Percentiles rank a stretch among this genome's conserved stretches.
phyloP scores from a whole-genome alignment of 139 green algal species.

The Micromonas commoda region DNA sequence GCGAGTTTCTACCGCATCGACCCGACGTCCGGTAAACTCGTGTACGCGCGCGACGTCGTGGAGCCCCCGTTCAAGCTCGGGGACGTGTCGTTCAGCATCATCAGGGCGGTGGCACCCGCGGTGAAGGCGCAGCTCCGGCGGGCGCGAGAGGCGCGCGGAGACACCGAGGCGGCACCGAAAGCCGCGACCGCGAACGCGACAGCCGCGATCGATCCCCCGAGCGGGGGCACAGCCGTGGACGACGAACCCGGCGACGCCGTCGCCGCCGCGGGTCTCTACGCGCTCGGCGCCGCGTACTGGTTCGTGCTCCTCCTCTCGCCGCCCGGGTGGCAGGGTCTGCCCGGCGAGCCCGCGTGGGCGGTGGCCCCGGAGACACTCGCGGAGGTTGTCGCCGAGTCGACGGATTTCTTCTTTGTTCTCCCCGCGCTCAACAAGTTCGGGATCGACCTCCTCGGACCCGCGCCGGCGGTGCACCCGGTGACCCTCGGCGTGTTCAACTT shows the following conservation, averaged over 20 bases:
- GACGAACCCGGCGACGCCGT: neutral
- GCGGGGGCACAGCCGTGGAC: neutral
- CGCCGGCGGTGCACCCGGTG: constrained; percentile 22
- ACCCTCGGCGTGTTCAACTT: constrained; percentile 33
- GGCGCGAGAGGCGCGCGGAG: neutral
- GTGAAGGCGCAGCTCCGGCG: constrained; percentile 18
- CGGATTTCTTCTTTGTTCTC: constrained; percentile 35
- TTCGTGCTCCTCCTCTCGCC: constrained; percentile 25
- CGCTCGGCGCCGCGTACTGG: constrained; percentile 23
- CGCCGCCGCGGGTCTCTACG: neutral
- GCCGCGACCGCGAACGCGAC: neutral
- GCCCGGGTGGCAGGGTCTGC: neutral
- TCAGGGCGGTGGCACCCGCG: constrained; percentile 27
- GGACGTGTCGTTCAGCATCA: constrained; percentile 27
- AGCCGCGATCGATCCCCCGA: neutral
- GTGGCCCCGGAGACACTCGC: constrained; percentile 29
- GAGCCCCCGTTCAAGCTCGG: constrained; percentile 29
- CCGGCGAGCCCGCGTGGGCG: constrained; percentile 28
- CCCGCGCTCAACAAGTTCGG: constrained; percentile 28
- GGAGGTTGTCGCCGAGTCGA: constrained; percentile 28
- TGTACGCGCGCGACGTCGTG: constrained; percentile 34
- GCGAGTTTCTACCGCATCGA: constrained; percentile 24
- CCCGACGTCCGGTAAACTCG: constrained; percentile 23
- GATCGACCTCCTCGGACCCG: constrained; percentile 11
- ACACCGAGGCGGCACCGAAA: neutral